Evolutionary conservation across 2,329 filamentous ascomycete species (phyloP), one percentile per base, ranked within the genome.

Genomic region (Phaeosphaeriaceae sp.): DNA sequence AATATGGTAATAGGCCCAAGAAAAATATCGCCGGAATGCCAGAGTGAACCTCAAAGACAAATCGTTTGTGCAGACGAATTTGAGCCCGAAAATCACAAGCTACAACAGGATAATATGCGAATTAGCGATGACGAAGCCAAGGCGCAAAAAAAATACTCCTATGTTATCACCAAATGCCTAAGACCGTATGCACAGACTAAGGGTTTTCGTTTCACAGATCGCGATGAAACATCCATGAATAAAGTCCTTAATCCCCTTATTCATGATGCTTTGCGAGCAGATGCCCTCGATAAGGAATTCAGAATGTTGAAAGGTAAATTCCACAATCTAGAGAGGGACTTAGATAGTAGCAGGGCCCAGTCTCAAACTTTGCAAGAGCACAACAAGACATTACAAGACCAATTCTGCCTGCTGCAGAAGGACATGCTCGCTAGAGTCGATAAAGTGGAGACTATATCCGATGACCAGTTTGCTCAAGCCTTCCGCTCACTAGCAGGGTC

Each of bases 371-470:
- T 61, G 15, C 36, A 30, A 5, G 13, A 38, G 3, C 39, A 54
- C 12, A 15, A 55, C 8, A 36, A 50, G n/a, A 13, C 2, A 2
- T 38, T 64, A 4, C 64, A 29, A 9, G 11, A 40, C 9, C 38
- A 55, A 17, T 9, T 55, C 8, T 33, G 46, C 16, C 12, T 2
- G 2, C 36, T 64, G 4, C 64, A 64, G 39, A 46, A 53, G 20
- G 46, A 60, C 5, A 20, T 63, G 50, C 46, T 67, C 6, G 34
- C 46, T 0, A 56, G 48, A 20, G 51, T 58, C 0, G 52, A 64
- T 5, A 64, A 58, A 13, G 29, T 53, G 2, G 30, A 52, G 5
- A 20, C 34, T 3, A 18, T 52, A 0, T 26, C 59, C 0, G 64
- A 67, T 38, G 58, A 59, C 0, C 30, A 58, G 11, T 48, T 67